phyloP scores from a whole-genome alignment of 1,284 basidiomycete genomes.

The Takashimella tepidaria region DNA sequence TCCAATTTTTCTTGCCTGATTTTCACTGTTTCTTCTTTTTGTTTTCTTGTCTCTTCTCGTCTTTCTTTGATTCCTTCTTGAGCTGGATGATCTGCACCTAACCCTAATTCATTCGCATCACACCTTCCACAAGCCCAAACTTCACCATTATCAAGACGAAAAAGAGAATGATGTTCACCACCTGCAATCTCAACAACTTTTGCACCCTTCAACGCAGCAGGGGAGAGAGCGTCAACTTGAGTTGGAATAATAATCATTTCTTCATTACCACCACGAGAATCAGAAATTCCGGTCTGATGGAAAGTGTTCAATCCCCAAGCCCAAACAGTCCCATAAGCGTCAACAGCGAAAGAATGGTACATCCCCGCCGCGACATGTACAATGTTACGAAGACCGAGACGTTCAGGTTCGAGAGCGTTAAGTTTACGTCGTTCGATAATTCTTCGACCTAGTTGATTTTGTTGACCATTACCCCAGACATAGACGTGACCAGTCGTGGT shows the following conservation, averaged over 20 bases:
- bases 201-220: conserved; percentile 61
- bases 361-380: conserved; percentile 71
- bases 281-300: conserved; percentile 57
- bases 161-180: conserved; percentile 82
- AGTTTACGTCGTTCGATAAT: conserved; percentile 77
- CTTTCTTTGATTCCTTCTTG: conserved; percentile 51
- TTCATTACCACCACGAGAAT: conserved; percentile 35
- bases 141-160: conserved; percentile 73
- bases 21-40: conserved; percentile 35
- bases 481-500: conserved; percentile 79
- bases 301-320: conserved; percentile 86
- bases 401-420: conserved; percentile 67
- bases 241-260: conserved; percentile 64
- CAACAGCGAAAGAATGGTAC: conserved; percentile 84
- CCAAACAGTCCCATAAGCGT: conserved; percentile 73
- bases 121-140: conserved; percentile 78
- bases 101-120: conserved; percentile 71
- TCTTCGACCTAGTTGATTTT: conserved; percentile 78
- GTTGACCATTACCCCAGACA: conserved; percentile 73
- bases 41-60: conserved; percentile 36
- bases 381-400: conserved; percentile 69
- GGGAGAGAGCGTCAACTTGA: conserved; percentile 62
- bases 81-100: conserved; percentile 57
- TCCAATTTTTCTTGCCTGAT: conserved; percentile 25
- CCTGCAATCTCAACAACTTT: conserved; percentile 56